A percentile compares a stretch with the other conserved stretches of the same genome.
Evolutionary conservation across 345 rosid species (phyloP).

Genomic region (Corchorus olitorius): DNA sequence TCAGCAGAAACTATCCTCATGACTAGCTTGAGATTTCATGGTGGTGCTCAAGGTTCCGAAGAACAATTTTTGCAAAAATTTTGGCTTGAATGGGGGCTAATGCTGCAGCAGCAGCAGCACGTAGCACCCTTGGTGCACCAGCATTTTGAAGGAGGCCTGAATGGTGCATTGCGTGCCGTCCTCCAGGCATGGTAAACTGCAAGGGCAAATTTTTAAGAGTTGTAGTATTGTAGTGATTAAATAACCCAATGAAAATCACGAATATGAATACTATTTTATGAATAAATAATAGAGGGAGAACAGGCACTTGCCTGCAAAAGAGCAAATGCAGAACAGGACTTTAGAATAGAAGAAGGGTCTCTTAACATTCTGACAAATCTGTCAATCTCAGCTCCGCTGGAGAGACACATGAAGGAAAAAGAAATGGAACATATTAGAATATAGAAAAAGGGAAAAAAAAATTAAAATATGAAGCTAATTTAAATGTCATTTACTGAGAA

Average conservation of each 20-base stretch:
- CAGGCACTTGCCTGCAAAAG: constrained; percentile 58
- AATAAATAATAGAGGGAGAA: neutral
- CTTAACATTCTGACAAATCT: constrained; percentile 75
- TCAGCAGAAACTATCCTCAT: neutral
- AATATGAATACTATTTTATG: neutral
- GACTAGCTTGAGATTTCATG: constrained; percentile 30
- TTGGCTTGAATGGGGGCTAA: constrained; percentile 77
- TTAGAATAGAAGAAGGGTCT: constrained; percentile 58
- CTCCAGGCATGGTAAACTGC: constrained; percentile 90
- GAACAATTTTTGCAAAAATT: constrained; percentile 75
- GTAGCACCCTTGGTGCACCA: constrained; percentile 76
- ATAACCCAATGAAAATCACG: neutral
- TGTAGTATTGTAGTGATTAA: neutral
- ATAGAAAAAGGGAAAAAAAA: neutral
- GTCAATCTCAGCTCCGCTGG: constrained; percentile 82
- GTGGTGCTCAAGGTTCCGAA: constrained; percentile 90
- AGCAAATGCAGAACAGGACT: constrained; percentile 84
- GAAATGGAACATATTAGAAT: neutral
- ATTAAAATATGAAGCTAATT: neutral
- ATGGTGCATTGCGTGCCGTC: constrained; percentile 87
- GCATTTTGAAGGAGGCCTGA: constrained; percentile 81
- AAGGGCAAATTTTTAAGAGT: neutral
- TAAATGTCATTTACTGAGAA: neutral
- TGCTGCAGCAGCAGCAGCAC: constrained; percentile 86
- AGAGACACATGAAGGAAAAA: neutral